Evolutionary conservation across 495 filamentous ascomycete species (phyloP).

Genomic region (Penicillium daleae): DNA sequence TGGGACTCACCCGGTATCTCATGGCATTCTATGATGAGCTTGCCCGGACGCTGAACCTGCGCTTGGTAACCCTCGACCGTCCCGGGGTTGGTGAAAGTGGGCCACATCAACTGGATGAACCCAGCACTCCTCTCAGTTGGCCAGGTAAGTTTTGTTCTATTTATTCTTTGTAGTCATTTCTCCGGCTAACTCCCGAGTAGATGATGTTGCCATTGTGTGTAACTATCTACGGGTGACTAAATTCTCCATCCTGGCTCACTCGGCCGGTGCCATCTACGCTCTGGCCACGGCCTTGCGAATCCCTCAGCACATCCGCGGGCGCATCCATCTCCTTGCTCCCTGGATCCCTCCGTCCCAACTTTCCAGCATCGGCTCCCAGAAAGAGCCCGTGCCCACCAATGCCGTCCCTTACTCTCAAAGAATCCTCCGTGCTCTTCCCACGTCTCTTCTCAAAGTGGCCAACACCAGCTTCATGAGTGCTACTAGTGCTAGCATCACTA

Average conservation of each 20-base stretch:
- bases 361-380: constrained; percentile 75
- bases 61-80: constrained; percentile 91
- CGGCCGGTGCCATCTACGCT: constrained; percentile 95
- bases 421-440: constrained; percentile 88
- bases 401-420: constrained; percentile 90
- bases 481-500: constrained; percentile 86
- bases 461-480: constrained; percentile 95
- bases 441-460: constrained; percentile 88
- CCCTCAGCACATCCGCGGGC: constrained; percentile 92
- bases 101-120: constrained; percentile 69
- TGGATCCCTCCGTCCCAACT: constrained; percentile 99
- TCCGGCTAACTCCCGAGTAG: constrained; percentile 48
- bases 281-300: constrained; percentile 94
- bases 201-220: constrained; percentile 95
- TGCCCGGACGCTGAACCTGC: constrained; percentile 82
- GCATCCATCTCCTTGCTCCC: constrained; percentile 92
- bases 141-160: constrained; percentile 78
- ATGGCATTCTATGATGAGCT: constrained; percentile 98
- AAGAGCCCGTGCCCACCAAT: constrained; percentile 73
- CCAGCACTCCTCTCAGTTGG: constrained; percentile 89
- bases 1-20: constrained; percentile 95
- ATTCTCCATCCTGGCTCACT: constrained; percentile 97
- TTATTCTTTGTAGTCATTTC: too few species aligned
- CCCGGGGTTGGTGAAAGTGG: constrained; percentile 95
- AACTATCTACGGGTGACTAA: constrained; percentile 90